Conservation (phyloP, 2,329 filamentous ascomycete genomes). For the Aulographum hederae region DNA sequence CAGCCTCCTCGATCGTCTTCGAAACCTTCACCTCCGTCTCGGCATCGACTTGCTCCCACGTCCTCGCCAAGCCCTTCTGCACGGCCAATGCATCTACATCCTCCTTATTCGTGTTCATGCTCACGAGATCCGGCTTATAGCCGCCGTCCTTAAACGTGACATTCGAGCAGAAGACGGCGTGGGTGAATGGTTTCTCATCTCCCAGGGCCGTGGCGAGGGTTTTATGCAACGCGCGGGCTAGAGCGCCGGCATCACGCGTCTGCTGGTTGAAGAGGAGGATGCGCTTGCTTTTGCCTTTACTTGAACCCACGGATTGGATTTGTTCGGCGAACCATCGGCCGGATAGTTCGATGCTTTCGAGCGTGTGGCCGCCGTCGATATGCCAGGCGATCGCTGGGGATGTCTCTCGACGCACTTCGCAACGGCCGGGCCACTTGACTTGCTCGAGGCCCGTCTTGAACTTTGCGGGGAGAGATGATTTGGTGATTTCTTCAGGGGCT, state of each 20-base stretch:
- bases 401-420: constrained; percentile 43
- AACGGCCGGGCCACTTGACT: constrained; percentile 57
- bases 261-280: constrained; percentile 87
- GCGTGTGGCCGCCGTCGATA: constrained; percentile 76
- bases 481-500: constrained; percentile 17
- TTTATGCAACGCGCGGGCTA: constrained; percentile 44
- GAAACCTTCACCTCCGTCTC: constrained; percentile 34
- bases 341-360: constrained; percentile 62
- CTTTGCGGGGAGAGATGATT: constrained; percentile 32
- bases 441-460: constrained; percentile 47
- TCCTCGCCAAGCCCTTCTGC: constrained; percentile 45
- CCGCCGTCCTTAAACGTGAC: constrained; percentile 42
- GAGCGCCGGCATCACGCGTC: constrained; percentile 52
- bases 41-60: constrained; percentile 31
- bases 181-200: constrained; percentile 37
- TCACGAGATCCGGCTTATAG: constrained; percentile 45
- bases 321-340: constrained; percentile 54
- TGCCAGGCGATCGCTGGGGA: constrained; percentile 44
- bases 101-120: constrained; percentile 38
- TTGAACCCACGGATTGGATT: constrained; percentile 16
- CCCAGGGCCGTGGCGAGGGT: constrained; percentile 26
- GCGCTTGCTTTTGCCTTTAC: constrained; percentile 18
- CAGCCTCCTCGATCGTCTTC: constrained; percentile 51
- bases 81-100: constrained; percentile 43
- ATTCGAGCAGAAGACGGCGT: constrained; percentile 71